phyloP scores from a whole-genome alignment of 2,329 filamentous ascomycete species.

The Tolypocladium sp. region DNA sequence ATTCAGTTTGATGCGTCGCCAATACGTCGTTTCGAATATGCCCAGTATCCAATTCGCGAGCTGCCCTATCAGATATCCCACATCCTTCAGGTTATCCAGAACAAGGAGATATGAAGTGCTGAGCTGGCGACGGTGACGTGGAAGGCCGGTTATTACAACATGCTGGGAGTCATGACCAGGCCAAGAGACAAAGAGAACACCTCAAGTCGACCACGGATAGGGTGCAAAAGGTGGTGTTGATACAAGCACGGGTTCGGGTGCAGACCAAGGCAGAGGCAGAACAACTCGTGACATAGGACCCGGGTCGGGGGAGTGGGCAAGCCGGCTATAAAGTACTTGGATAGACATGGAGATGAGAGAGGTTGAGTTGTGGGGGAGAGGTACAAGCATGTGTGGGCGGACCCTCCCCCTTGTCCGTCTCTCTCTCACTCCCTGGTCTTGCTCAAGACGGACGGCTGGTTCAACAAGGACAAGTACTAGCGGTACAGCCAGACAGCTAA shows the following conservation, averaged over 20 bases:
- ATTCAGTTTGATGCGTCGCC: neutral
- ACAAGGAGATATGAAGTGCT: neutral
- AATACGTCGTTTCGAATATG: neutral
- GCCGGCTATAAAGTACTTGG: conserved; percentile 18
- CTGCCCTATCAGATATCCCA: neutral
- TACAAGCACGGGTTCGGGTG: neutral
- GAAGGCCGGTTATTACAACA: neutral
- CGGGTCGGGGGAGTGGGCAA: conserved; percentile 12
- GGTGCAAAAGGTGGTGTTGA: neutral
- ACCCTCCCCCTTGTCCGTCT: neutral
- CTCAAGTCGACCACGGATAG: neutral
- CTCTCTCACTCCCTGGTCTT: neutral
- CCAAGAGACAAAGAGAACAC: neutral
- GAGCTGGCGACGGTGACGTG: neutral
- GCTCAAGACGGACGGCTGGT: neutral
- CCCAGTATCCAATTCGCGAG: neutral
- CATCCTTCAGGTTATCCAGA: neutral
- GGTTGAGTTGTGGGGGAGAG: neutral
- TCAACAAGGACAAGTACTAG: neutral
- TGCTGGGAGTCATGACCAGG: neutral
- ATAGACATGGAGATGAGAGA: conserved; percentile 8
- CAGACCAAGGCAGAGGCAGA: neutral
- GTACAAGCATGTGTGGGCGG: neutral
- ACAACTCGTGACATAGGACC: neutral
- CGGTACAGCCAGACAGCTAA: neutral